Base-by-base conservation (phyloP, 2,329 filamentous ascomycete genomes). In the Aureobasidium mangrovei region DNA sequence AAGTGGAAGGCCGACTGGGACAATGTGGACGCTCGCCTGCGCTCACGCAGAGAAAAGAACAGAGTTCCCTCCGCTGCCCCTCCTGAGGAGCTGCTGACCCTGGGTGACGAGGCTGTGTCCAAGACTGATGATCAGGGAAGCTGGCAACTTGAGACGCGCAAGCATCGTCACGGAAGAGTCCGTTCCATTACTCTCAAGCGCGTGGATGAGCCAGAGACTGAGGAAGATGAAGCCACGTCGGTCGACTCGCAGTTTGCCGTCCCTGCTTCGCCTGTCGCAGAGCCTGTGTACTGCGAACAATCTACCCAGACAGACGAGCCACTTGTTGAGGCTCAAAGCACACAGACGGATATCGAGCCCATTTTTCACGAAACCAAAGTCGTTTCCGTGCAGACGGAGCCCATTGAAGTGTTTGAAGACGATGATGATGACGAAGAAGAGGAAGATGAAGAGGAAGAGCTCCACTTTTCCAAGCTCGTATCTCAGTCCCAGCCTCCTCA, bases 1-100 rank as follows among this genome's bases (percentile, higher is more conserved):
- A 60, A 62, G 48, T 70, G 67, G 68, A 65, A 66, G 39, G 56
- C 55, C 24, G 67, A 69, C 49, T 70, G 67, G 67, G 60, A 62
- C 10, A 64, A 67, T 53, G 65, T 69, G 2, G 63, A 68, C 41
- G 61, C 59, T 26, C 57, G 66, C 32, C 62, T 67, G 43, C 63
- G 63, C 57, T 55, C 60, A 8, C 57, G 67, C 24, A 58, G 63
- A 35, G 60, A 60, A 46, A 61, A 60, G 55, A 64, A 68, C 47
- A 60, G 63, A n/a, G 61, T 65, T 33, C 56, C 58, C 27, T 58
- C 54, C 27, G 53, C 56, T 7, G 42, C 47, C 9, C 56, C 52
- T 33, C 32, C 32, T 7, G 36, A 53, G n/a, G 48, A 51, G 5
- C 36, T 53, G 9, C 38, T 54, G 24, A 32, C n/a, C 28, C 26